These are phyloP conservation scores for Glonium stellatum DNA, from an alignment of 495 filamentous ascomycete genomes.

Conservation along the genomic window DNA sequence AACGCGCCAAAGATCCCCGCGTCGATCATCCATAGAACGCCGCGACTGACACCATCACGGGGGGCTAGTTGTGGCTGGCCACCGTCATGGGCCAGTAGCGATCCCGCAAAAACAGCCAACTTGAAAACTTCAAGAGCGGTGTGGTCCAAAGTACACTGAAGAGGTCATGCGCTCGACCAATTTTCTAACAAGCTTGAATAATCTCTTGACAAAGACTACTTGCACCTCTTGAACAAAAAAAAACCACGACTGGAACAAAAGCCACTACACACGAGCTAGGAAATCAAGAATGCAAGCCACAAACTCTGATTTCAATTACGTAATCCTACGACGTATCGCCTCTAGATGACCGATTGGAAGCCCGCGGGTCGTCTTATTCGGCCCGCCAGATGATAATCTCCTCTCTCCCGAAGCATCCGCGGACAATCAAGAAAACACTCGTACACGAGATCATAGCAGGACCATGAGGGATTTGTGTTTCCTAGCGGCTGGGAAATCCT, in stretches of 20 bases:
- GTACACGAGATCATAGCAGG: too few species aligned
- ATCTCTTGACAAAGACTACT: background rate
- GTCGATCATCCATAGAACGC: background rate
- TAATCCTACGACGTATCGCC: background rate
- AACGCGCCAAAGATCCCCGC: background rate
- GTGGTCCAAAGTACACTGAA: background rate
- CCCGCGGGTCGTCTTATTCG: background rate
- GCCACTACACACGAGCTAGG: background rate
- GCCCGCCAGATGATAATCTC: background rate
- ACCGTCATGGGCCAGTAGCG: background rate
- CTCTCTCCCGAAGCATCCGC: background rate
- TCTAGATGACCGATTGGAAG: background rate
- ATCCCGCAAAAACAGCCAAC: background rate
- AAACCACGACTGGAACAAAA: background rate
- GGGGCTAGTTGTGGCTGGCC: background rate
- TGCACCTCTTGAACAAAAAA: background rate
- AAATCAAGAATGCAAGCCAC: background rate
- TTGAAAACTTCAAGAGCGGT: background rate
- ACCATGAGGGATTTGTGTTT: too few species aligned
- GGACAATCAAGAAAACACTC: too few species aligned
- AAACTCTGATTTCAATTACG: background rate
- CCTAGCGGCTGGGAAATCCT: too few species aligned
- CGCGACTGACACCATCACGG: slow-evolving; percentile 5
- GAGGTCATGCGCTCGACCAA: background rate
- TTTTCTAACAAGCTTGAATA: background rate